These are phyloP conservation scores for Wickerhamomyces tratensis DNA, from an alignment of 805 yeast species.

Conservation along the genomic window DNA sequence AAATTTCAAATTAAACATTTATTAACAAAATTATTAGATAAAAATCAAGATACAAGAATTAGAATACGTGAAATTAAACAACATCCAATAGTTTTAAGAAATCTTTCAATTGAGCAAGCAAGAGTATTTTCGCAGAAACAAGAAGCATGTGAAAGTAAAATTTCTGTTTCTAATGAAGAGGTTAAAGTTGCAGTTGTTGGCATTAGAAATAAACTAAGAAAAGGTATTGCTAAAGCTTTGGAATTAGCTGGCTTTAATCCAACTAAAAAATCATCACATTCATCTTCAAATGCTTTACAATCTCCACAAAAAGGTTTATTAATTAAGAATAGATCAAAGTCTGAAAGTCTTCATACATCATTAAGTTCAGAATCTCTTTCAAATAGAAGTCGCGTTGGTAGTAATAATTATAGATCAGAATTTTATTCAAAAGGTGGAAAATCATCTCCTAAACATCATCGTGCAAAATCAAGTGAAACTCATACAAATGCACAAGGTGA, in stretches of 20 bases:
- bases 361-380: neutral
- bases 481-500: slow-evolving; percentile 22
- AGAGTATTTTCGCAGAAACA: slow-evolving; percentile 14
- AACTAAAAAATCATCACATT: neutral
- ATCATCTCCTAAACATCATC: slow-evolving; percentile 5
- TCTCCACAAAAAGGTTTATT: too few species aligned
- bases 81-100: slow-evolving; percentile 60
- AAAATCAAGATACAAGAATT: slow-evolving; percentile 60
- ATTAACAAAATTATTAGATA: slow-evolving; percentile 49
- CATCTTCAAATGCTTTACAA: neutral
- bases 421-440: neutral
- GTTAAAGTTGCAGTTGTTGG: slow-evolving; percentile 74
- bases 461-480: slow-evolving; percentile 17
- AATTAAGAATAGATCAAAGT: neutral
- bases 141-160: slow-evolving; percentile 22
- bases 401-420: neutral
- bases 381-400: neutral
- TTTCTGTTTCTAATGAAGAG: slow-evolving; percentile 57
- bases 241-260: slow-evolving; percentile 12
- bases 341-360: neutral
- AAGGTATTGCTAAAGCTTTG: slow-evolving; percentile 17
- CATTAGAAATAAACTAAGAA: slow-evolving; percentile 53
- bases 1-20: slow-evolving; percentile 41
- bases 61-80: slow-evolving; percentile 62
- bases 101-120: slow-evolving; percentile 22